Conservation (phyloP, 306 rosid species). For the Dalbergia cultrata region DNA sequence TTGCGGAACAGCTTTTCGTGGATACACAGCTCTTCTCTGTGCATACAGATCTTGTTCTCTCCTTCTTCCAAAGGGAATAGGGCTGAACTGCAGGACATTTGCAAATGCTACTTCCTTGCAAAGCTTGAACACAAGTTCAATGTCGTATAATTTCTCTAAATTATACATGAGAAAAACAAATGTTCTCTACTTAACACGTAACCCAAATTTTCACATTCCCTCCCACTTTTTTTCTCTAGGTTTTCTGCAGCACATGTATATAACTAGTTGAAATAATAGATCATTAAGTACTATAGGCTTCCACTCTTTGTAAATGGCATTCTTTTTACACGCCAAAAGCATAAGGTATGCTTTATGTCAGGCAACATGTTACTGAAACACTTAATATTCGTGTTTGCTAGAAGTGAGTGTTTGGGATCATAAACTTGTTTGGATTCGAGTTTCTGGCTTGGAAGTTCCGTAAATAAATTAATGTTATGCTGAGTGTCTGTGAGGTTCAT, state of each 20-base stretch:
- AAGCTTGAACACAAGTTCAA: constrained; percentile 69
- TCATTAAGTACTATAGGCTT: constrained; percentile 39
- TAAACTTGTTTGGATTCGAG: background rate
- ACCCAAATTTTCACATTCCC: background rate
- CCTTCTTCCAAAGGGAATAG: constrained; percentile 95
- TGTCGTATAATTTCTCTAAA: constrained; percentile 52
- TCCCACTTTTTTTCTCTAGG: background rate
- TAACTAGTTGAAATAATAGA: constrained; percentile 37
- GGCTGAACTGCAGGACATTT: constrained; percentile 28
- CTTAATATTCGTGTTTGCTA: background rate
- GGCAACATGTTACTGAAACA: background rate
- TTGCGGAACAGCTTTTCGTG: constrained; percentile 75
- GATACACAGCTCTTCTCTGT: constrained; percentile 96
- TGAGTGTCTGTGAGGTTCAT: background rate
- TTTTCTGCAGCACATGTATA: constrained; percentile 48
- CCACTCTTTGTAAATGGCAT: constrained; percentile 45
- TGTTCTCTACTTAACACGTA: constrained; percentile 38
- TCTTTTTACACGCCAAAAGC: constrained; percentile 36
- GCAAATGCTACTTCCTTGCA: constrained; percentile 34
- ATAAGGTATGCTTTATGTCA: constrained; percentile 1
- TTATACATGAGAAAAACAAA: constrained; percentile 42
- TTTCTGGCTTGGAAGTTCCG: background rate
- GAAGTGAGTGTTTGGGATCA: background rate
- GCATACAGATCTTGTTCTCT: constrained; percentile 94
- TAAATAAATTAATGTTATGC: background rate